Base-by-base conservation (phyloP, 371 early-diverging fungal species). In the Rhizomucor pusillus region DNA sequence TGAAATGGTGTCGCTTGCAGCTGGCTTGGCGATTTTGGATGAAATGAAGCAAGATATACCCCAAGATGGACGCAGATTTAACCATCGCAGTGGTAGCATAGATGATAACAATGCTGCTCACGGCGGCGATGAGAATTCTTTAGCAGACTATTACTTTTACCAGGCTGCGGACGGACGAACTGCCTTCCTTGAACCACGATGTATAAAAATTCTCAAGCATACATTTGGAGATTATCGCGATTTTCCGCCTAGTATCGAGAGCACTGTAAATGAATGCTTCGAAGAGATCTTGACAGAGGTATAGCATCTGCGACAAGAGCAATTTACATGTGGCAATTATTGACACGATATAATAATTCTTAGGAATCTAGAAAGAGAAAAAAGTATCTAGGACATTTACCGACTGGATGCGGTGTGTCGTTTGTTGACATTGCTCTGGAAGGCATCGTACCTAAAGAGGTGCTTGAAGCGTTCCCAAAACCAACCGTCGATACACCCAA, bases 131-230 rank as follows among this genome's bases (percentile, higher is more conserved):
- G n/a, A n/a, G n/a, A n/a, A n/a, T n/a, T n/a, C n/a, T n/a, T n/a
- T 5, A 9, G 20, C 46, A 3, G 66, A 68, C 43, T 90, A 77
- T 54, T 88, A 82, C 67, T 93, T 90, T 66, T 91, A 90, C 59
- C 95, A 94, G 64, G 79, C 90, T 0, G 76, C 79, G 5, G 94
- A 93, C 66, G 98, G 97, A 9, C 92, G 91, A 56, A 91, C 89
- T 65, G 70, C 91, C 20, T 97, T 90, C 63, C 78, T 97, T 29
- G 92, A 95, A 55, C 95, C 96, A 6, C 71, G 95, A 11, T 90
- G 94, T 64, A 86, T 91, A 62, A 87, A 89, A 24, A 79, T 95
- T n/a, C 65, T 97, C 41, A 87, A 87, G 49, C 78, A 88, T 33
- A 87, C 89, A 52, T 88, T 80, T 57, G 83, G 77, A 0, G 71